A percentile compares a stretch with the other conserved stretches of the same genome.
Evolutionary conservation across 2,329 filamentous ascomycete species (phyloP).

Genomic region (Mollisia scopiformis): DNA sequence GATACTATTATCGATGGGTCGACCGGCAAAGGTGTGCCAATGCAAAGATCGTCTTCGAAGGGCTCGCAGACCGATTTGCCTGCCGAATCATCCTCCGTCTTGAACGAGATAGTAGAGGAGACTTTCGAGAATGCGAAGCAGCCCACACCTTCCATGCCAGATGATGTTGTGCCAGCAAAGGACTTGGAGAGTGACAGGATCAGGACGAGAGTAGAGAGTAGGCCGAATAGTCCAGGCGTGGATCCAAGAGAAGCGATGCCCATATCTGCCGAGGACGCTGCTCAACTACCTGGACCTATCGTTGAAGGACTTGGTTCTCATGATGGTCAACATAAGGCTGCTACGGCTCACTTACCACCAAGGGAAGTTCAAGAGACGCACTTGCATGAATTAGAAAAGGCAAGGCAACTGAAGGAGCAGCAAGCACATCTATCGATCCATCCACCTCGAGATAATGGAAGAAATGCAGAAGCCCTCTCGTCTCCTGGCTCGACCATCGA

Average conservation of each 20-base stretch:
- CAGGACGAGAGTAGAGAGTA: slow-evolving; percentile 28
- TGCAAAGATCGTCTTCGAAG: slow-evolving; percentile 34
- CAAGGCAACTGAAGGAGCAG: slow-evolving; percentile 36
- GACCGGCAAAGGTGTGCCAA: slow-evolving; percentile 17
- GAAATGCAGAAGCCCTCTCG: slow-evolving; percentile 48
- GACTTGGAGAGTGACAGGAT: slow-evolving; percentile 32
- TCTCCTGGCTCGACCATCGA: slow-evolving; percentile 68
- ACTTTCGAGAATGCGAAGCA: slow-evolving; percentile 25
- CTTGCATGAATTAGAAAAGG: slow-evolving; percentile 42
- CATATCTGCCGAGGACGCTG: slow-evolving; percentile 39
- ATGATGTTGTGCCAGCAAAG: slow-evolving; percentile 15
- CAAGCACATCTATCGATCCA: slow-evolving; percentile 38
- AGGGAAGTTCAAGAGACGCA: slow-evolving; percentile 52
- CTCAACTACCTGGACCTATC: slow-evolving; percentile 32
- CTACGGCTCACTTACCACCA: slow-evolving; percentile 48
- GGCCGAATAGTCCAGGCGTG: slow-evolving; percentile 35
- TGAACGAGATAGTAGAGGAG: slow-evolving; percentile 29
- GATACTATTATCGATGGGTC: slow-evolving; percentile 12
- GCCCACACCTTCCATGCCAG: slow-evolving; percentile 14
- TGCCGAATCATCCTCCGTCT: slow-evolving; percentile 24
- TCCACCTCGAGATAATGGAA: slow-evolving; percentile 40
- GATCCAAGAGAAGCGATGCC: slow-evolving; percentile 36
- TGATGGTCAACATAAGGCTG: slow-evolving; percentile 31
- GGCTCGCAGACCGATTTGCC: slow-evolving; percentile 35
- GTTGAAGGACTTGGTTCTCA: slow-evolving; percentile 26